Percentiles rank a stretch among this genome's conserved stretches.
phyloP scores from a whole-genome alignment of 768 basidiomycete species.

The Lactarius deliciosus region DNA sequence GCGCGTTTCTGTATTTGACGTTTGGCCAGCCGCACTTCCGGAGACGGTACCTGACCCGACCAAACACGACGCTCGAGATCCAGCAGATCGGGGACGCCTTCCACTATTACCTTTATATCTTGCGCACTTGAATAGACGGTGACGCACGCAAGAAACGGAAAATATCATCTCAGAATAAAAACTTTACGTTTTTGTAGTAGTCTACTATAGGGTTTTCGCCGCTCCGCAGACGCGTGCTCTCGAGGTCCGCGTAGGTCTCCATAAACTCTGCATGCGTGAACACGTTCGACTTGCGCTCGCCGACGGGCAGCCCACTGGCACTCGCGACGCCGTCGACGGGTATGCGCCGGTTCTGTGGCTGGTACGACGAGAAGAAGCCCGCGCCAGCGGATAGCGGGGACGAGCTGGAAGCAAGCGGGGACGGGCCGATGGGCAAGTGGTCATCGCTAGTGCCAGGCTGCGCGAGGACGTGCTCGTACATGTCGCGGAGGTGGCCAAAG shows the following conservation, averaged over 20 bases:
- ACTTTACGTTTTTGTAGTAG: slow-evolving; percentile 92
- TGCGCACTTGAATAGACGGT: slow-evolving; percentile 41
- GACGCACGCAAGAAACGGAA: background rate
- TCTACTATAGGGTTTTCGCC: slow-evolving; percentile 89
- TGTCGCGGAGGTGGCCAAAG: slow-evolving; percentile 79
- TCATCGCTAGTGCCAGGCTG: slow-evolving; percentile 44
- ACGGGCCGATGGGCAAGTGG: slow-evolving; percentile 35
- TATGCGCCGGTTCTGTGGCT: slow-evolving; percentile 52
- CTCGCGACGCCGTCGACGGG: slow-evolving; percentile 72
- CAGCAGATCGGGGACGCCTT: slow-evolving; percentile 74
- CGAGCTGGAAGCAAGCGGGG: slow-evolving; percentile 52
- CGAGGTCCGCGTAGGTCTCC: slow-evolving; percentile 76
- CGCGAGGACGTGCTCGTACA: slow-evolving; percentile 84
- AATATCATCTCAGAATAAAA: slow-evolving; percentile 62
- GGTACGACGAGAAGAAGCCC: slow-evolving; percentile 71
- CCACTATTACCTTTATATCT: slow-evolving; percentile 79
- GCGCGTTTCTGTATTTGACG: slow-evolving; percentile 75
- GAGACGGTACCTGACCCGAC: slow-evolving; percentile 57
- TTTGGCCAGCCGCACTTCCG: slow-evolving; percentile 92
- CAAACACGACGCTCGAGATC: slow-evolving; percentile 61
- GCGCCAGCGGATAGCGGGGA: slow-evolving; percentile 53
- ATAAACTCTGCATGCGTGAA: slow-evolving; percentile 89
- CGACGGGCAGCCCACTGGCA: slow-evolving; percentile 75
- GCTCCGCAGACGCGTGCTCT: slow-evolving; percentile 65
- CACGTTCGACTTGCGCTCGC: slow-evolving; percentile 78